phyloP scores from a whole-genome alignment of 208 protist species.

The Leishmania turanica region DNA sequence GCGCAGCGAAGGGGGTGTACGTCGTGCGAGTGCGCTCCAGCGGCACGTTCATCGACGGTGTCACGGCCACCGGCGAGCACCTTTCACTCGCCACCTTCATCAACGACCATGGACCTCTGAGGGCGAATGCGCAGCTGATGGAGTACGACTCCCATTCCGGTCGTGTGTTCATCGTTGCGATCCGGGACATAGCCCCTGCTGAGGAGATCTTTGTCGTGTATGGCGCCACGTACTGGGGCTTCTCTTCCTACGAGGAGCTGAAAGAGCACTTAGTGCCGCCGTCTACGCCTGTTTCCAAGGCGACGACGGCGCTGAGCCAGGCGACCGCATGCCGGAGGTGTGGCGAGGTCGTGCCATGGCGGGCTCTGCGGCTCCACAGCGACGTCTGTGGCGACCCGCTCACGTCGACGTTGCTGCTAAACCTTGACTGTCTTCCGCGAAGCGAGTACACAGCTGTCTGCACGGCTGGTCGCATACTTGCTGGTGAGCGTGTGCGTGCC shows the following conservation, averaged over 20 bases:
- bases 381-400: slow-evolving; percentile 71
- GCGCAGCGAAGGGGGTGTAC: slow-evolving; percentile 48
- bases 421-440: slow-evolving; percentile 70
- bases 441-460: slow-evolving; percentile 70
- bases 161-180: slow-evolving; percentile 82
- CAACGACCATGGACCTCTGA: slow-evolving; percentile 77
- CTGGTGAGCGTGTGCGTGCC: slow-evolving; percentile 31
- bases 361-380: slow-evolving; percentile 53
- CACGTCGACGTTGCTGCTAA: slow-evolving; percentile 37
- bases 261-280: slow-evolving; percentile 12
- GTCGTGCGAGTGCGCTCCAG: slow-evolving; percentile 75
- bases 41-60: slow-evolving; percentile 72
- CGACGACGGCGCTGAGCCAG: slow-evolving; percentile 13
- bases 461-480: slow-evolving; percentile 41
- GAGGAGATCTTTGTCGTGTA: slow-evolving; percentile 89
- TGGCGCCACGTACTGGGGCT: slow-evolving; percentile 88
- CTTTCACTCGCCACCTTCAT: slow-evolving; percentile 90
- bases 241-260: slow-evolving; percentile 74
- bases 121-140: slow-evolving; percentile 78
- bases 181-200: slow-evolving; percentile 65
- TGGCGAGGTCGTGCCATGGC: slow-evolving; percentile 48
- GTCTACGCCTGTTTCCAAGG: background rate
- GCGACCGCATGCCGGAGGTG: slow-evolving; percentile 58
- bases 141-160: slow-evolving; percentile 78
- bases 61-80: slow-evolving; percentile 55